Evolutionary conservation across 331 rosid genomes (phyloP), one percentile per base, ranked within the genome.

Genomic region (Acacia pycnantha): DNA sequence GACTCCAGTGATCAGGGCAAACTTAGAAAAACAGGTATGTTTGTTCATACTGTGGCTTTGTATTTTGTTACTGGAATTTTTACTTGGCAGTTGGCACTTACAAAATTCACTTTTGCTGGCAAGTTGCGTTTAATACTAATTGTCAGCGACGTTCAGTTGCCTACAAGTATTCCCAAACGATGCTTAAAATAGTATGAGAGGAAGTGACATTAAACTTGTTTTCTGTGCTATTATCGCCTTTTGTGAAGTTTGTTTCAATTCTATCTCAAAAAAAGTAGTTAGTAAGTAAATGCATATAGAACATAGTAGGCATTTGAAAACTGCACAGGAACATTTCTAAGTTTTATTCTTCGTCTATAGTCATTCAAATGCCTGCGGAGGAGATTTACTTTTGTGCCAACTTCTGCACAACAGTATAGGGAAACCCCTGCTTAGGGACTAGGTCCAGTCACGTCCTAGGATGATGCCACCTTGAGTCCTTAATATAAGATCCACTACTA

Each of bases 1-100:
- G 67, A 96, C 99, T 80, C 98, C 97, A 2, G 98, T 90, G 74
- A 89, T 96, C 66, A 88, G 98, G 54, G 98, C 98, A 44, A 95
- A 93, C 89, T 88, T 95, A 79, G 89, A 26, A 84, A 96, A 96
- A 89, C 97, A 92, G 97, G 98, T 92, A 79, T 58, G 74, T 61
- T 80, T 69, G 27, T 37, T 24, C 68, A 41, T 53, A 5, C 68
- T 35, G 51, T 26, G 48, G 22, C 22, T 46, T 27, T 81, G 43
- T 40, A 5, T 67, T 21, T 16, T 73, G 16, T 64, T 76, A 16
- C n/a, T 16, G 29, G 69, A 12, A 27, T 62, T 35, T 73, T 51
- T 22, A 41, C 74, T 41, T n/a, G 33, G 21, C 35, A n/a, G 74
- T 70, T 41, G 33, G 74, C 35, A 43, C 11, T 70, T 41, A n/a